phyloP scores from a whole-genome alignment of 2,329 filamentous ascomycete species.

The Hymenoscyphus albidus region DNA sequence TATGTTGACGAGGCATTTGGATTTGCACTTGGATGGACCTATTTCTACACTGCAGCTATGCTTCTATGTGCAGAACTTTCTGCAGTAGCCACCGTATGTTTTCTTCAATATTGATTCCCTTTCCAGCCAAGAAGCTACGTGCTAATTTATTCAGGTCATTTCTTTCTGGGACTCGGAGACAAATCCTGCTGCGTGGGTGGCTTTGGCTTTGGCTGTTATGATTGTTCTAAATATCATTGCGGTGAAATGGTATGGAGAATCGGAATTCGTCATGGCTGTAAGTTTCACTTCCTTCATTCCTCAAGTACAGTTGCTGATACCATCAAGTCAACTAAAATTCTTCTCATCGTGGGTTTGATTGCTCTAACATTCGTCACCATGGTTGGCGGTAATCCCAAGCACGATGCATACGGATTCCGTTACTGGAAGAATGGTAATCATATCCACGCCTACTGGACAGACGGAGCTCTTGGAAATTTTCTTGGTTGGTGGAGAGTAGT shows the following conservation, averaged over 20 bases:
- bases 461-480: not conserved
- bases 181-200: slow-evolving; percentile 35
- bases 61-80: slow-evolving; percentile 27
- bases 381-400: slow-evolving; percentile 72
- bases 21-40: slow-evolving; percentile 54
- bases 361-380: slow-evolving; percentile 76
- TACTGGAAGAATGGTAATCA: slow-evolving; percentile 45
- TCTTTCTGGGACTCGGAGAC: slow-evolving; percentile 45
- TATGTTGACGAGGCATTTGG: slow-evolving; percentile 53
- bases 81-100: slow-evolving; percentile 29
- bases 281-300: no score
- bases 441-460: not conserved
- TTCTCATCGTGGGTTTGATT: slow-evolving; percentile 60
- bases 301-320: slow-evolving; percentile 22
- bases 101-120: slow-evolving; percentile 16
- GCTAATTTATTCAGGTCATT: slow-evolving; percentile 41
- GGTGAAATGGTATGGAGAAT: slow-evolving; percentile 52
- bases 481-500: not conserved
- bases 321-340: slow-evolving; percentile 43
- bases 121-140: slow-evolving; percentile 16
- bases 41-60: slow-evolving; percentile 55
- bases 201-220: slow-evolving; percentile 37
- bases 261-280: slow-evolving; percentile 56
- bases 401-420: slow-evolving; percentile 67
- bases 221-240: slow-evolving; percentile 50